These are phyloP conservation scores for Phytopythium kandeliae DNA, from an alignment of 352 stramenopile species.

Conservation along the genomic window DNA sequence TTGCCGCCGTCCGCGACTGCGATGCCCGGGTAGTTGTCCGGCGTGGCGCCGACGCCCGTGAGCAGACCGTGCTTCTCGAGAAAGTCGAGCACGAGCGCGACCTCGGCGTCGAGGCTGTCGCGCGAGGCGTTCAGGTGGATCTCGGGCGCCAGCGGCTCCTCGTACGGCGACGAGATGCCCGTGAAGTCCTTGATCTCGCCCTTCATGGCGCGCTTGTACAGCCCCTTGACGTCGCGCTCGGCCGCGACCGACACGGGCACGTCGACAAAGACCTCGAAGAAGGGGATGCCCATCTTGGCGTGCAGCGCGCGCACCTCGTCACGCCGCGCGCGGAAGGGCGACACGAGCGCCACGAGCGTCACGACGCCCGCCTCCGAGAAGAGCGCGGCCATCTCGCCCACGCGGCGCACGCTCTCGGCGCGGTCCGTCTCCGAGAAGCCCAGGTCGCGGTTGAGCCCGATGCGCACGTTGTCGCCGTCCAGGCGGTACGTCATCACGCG, in stretches of 20 bases:
- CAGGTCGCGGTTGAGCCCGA: constrained; percentile 96
- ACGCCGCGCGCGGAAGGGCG: constrained; percentile 91
- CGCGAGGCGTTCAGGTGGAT: constrained; percentile 95
- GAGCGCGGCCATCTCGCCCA: constrained; percentile 95
- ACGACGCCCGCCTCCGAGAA: constrained; percentile 97
- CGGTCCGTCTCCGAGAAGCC: constrained; percentile 94
- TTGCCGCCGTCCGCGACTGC: constrained; percentile 87
- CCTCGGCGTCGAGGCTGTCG: constrained; percentile 90
- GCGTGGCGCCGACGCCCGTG: constrained; percentile 45
- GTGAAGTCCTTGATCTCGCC: constrained; percentile 99
- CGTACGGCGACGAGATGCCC: constrained; percentile 97
- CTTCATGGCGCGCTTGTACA: constrained; percentile 91
- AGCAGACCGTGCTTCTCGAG: constrained; percentile 56
- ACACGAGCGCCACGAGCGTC: constrained; percentile 97
- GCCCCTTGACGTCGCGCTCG: constrained; percentile 96
- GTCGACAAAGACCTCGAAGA: constrained; percentile 99
- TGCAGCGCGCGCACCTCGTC: constrained; percentile 93
- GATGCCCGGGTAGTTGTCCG: constrained; percentile 61
- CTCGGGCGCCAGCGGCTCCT: constrained; percentile 91
- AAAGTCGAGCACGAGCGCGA: constrained; percentile 53
- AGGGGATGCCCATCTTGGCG: constrained; percentile 92
- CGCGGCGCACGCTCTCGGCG: constrained; percentile 94
- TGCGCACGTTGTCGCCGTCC: constrained; percentile 98
- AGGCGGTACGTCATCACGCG: constrained; percentile 97
- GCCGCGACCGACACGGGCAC: constrained; percentile 95